phyloP scores from a whole-genome alignment of 1,284 basidiomycete species.

The Cyathus pygmaeus region DNA sequence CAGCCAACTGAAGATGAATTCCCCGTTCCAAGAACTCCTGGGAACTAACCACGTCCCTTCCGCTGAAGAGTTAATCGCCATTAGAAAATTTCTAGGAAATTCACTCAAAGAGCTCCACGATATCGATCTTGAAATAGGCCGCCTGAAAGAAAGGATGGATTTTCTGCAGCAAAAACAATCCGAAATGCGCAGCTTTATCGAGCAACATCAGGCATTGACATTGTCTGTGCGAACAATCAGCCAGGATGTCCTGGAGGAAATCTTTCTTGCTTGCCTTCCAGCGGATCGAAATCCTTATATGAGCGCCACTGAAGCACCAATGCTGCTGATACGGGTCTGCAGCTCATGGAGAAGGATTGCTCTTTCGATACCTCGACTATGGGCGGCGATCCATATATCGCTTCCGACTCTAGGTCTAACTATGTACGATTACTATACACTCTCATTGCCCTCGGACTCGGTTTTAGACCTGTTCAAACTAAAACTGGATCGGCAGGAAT shows the following conservation, averaged over 20 bases:
- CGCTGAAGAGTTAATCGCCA: background rate
- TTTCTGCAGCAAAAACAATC: background rate
- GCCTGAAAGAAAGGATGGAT: background rate
- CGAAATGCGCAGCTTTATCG: background rate
- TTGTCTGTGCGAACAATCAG: constrained; percentile 21
- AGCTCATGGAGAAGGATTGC: constrained; percentile 7
- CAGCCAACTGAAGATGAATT: no score
- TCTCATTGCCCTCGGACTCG: no score
- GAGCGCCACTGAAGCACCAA: constrained; percentile 11
- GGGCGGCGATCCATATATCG: constrained; percentile 12
- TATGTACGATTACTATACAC: no score
- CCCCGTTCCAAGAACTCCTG: background rate
- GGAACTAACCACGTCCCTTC: background rate
- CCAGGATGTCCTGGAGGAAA: constrained; percentile 20
- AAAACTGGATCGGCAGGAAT: no score
- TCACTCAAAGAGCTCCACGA: background rate
- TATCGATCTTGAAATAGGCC: background rate
- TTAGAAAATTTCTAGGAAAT: background rate
- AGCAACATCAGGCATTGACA: constrained; percentile 2
- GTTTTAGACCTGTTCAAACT: no score
- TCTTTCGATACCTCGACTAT: constrained; percentile 7
- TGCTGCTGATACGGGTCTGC: constrained; percentile 12
- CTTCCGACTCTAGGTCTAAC: constrained; percentile 8
- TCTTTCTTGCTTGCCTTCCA: constrained; percentile 25
- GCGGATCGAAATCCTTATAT: constrained; percentile 19